Percentiles rank a stretch among this genome's conserved stretches.
These are phyloP conservation scores for Fraxinus xanthoxyloides DNA, from an alignment of 305 asterid species.

Conservation along the genomic window DNA sequence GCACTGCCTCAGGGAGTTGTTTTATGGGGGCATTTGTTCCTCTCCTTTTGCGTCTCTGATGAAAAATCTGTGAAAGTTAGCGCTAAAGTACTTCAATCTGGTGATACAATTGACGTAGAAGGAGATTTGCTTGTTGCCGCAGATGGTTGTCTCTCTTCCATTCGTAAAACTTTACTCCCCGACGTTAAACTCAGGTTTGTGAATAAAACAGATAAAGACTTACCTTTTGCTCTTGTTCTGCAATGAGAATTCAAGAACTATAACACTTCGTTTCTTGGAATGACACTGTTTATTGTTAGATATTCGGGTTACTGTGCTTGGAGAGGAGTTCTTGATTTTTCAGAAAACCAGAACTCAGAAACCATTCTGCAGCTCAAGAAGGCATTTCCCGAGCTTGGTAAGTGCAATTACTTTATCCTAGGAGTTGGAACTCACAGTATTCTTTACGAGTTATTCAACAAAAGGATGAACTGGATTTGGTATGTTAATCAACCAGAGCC, in stretches of 20 bases:
- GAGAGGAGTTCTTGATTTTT: slow-evolving; percentile 77
- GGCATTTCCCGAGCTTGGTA: slow-evolving; percentile 72
- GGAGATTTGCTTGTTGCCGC: slow-evolving; percentile 79
- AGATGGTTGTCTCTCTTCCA: slow-evolving; percentile 79
- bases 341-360: slow-evolving; percentile 46
- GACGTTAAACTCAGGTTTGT: slow-evolving; percentile 35
- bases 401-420: slow-evolving; percentile 65
- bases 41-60: slow-evolving; percentile 41
- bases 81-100: slow-evolving; percentile 44
- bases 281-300: slow-evolving; percentile 27
- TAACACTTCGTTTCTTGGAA: background rate
- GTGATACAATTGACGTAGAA: slow-evolving; percentile 35
- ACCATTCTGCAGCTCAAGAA: slow-evolving; percentile 51
- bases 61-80: slow-evolving; percentile 45
- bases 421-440: slow-evolving; percentile 53
- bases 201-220: background rate
- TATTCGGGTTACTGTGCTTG: slow-evolving; percentile 88
- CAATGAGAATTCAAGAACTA: background rate
- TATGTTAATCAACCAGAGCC: slow-evolving; percentile 82
- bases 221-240: background rate
- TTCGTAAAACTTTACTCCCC: slow-evolving; percentile 57
- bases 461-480: slow-evolving; percentile 89
- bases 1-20: slow-evolving; percentile 53
- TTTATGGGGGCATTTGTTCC: slow-evolving; percentile 65
- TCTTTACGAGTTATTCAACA: slow-evolving; percentile 61